phyloP scores from a whole-genome alignment of 345 rosid genomes.

The Litchi chinensis region DNA sequence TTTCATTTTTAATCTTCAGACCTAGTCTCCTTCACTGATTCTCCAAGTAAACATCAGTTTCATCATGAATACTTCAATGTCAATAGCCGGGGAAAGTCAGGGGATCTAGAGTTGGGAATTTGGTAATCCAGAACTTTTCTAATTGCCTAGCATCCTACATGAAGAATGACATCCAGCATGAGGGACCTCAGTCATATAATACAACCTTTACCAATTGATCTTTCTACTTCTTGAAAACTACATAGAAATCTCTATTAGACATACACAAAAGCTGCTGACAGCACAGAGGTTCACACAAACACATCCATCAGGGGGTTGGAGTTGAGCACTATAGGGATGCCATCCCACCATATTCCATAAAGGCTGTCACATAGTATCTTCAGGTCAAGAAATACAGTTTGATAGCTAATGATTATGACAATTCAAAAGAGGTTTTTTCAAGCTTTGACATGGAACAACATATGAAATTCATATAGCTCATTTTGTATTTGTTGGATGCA shows the following conservation, averaged over 20 bases:
- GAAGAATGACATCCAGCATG: neutral
- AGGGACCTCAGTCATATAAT: neutral
- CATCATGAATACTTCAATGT: neutral
- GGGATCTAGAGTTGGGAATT: neutral
- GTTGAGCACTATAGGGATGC: neutral
- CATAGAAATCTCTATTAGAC: neutral
- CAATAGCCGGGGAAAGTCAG: neutral
- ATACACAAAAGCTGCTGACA: neutral
- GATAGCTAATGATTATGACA: neutral
- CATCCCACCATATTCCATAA: neutral
- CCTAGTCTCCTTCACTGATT: neutral
- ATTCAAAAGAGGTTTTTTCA: neutral
- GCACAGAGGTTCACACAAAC: neutral
- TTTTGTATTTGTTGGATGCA: neutral
- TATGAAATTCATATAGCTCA: neutral
- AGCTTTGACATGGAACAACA: neutral
- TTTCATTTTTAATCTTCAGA: neutral
- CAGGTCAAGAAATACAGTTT: neutral
- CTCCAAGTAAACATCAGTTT: neutral
- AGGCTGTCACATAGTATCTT: neutral
- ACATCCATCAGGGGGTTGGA: neutral
- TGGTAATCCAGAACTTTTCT: neutral
- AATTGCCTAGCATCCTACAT: neutral
- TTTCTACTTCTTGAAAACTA: neutral
- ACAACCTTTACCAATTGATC: neutral